A percentile compares a stretch with the other conserved stretches of the same genome.
These are phyloP conservation scores for Cadophora sp. DNA, from an alignment of 2,329 filamentous ascomycete genomes.

Conservation along the genomic window DNA sequence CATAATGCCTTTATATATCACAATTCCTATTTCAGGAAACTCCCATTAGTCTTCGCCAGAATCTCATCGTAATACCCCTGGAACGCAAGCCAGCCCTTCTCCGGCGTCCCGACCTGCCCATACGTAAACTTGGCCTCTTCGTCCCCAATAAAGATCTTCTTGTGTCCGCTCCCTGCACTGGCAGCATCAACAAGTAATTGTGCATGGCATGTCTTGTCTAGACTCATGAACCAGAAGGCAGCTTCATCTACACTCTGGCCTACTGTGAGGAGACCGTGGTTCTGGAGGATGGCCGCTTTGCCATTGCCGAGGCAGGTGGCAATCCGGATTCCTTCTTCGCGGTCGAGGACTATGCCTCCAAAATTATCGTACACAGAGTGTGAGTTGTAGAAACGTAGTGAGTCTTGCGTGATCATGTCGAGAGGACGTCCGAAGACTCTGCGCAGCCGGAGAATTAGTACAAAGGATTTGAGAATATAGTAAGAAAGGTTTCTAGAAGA, in stretches of 20 bases:
- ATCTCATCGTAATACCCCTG: conserved; percentile 61
- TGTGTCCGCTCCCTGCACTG: conserved; percentile 65
- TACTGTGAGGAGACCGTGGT: conserved; percentile 60
- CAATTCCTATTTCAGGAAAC: conserved; percentile 49
- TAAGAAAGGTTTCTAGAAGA: background rate
- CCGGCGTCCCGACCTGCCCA: conserved; percentile 64
- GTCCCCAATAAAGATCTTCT: conserved; percentile 64
- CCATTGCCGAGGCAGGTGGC: conserved; percentile 53
- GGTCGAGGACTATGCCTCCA: conserved; percentile 58
- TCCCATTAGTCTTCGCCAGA: conserved; percentile 56
- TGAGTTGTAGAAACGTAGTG: conserved; percentile 58
- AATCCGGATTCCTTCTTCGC: conserved; percentile 57
- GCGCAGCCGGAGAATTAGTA: background rate
- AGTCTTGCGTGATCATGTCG: conserved; percentile 57
- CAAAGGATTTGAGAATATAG: background rate
- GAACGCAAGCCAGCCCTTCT: conserved; percentile 60
- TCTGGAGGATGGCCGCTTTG: conserved; percentile 58
- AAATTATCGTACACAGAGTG: conserved; percentile 51
- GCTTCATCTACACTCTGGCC: conserved; percentile 54
- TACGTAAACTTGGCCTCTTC: conserved; percentile 73
- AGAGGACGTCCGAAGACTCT: conserved; percentile 55
- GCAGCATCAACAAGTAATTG: conserved; percentile 63
- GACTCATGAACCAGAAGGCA: conserved; percentile 59
- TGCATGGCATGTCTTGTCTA: conserved; percentile 55
- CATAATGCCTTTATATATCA: background rate